Percentiles rank a stretch among this genome's conserved stretches.
These are phyloP conservation scores for Cutaneotrichosporon dermatis DNA, from an alignment of 1,284 basidiomycete genomes.

Conservation along the genomic window DNA sequence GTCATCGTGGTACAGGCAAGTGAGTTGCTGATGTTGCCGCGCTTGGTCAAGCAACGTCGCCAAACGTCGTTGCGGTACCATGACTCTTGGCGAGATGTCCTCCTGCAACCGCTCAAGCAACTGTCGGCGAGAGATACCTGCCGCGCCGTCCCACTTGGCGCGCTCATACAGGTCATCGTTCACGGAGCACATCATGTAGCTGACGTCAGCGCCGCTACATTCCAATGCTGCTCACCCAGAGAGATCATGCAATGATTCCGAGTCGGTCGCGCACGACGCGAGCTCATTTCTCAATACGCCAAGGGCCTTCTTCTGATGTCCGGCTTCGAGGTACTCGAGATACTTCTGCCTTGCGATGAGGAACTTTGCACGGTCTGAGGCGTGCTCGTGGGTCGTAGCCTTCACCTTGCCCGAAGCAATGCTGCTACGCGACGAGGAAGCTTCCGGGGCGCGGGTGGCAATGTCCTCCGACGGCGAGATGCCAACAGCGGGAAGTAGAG, in stretches of 20 bases:
- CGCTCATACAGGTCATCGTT: constrained; percentile 74
- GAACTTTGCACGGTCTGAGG: constrained; percentile 69
- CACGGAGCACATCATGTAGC: constrained; percentile 83
- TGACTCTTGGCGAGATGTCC: constrained; percentile 79
- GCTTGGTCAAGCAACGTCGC: constrained; percentile 82
- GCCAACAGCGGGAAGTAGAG: constrained; percentile 63
- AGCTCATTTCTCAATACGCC: constrained; percentile 81
- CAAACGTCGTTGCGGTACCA: constrained; percentile 88
- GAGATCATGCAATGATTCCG: constrained; percentile 73
- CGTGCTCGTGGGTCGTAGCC: constrained; percentile 21
- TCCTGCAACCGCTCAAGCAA: constrained; percentile 79
- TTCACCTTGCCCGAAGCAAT: constrained; percentile 30
- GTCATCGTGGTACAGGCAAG: constrained; percentile 75
- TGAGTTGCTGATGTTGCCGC: constrained; percentile 67
- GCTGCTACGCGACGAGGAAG: constrained; percentile 28
- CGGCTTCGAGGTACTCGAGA: constrained; percentile 82
- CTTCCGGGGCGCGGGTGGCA: constrained; percentile 1
- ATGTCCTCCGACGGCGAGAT: constrained; percentile 46
- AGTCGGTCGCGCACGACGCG: constrained; percentile 65
- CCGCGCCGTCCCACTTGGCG: constrained; percentile 84
- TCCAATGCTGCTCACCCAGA: constrained; percentile 62
- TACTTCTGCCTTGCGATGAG: constrained; percentile 93
- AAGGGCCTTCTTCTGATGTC: constrained; percentile 75
- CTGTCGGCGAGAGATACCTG: constrained; percentile 68
- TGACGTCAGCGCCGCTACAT: constrained; percentile 35